Evolutionary conservation across 176 grass and related monocot species (phyloP).

Genomic region (Alloteropsis semialata): DNA sequence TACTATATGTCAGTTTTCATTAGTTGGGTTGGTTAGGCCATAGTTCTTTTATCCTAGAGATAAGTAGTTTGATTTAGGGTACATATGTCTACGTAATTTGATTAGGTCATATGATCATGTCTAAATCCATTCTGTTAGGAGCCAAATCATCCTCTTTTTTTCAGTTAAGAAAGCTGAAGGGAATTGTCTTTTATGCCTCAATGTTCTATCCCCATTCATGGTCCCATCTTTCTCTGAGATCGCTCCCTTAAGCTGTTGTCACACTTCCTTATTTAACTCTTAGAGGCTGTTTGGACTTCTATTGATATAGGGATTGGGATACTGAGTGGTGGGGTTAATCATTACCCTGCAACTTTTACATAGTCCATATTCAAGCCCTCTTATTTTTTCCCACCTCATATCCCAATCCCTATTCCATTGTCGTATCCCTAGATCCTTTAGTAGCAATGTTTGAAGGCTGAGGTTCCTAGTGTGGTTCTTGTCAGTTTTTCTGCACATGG

Average conservation of each 20-base stretch:
- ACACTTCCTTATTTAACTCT: background rate
- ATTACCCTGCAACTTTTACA: background rate
- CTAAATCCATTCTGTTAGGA: background rate
- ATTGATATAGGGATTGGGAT: too few species aligned
- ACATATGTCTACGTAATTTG: background rate
- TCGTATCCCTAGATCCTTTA: background rate
- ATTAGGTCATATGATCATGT: too few species aligned
- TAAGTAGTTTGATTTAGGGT: background rate
- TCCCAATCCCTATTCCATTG: background rate
- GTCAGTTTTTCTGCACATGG: conserved; percentile 11
- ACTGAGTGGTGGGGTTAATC: background rate
- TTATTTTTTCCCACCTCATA: background rate
- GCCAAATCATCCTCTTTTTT: background rate
- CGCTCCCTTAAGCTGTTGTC: background rate
- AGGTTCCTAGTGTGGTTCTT: background rate
- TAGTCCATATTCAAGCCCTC: background rate
- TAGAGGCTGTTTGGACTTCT: background rate
- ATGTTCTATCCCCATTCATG: background rate
- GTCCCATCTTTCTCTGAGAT: background rate
- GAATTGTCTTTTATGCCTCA: background rate
- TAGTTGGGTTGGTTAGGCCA: background rate
- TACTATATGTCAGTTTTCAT: background rate
- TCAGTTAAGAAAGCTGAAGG: background rate
- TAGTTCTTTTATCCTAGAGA: background rate
- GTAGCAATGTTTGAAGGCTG: background rate